Percentiles rank a stretch among this genome's conserved stretches.
These are phyloP conservation scores for Microbotryum lychnidis-dioicae DNA, from an alignment of 1,284 basidiomycete species.

Conservation along the genomic window DNA sequence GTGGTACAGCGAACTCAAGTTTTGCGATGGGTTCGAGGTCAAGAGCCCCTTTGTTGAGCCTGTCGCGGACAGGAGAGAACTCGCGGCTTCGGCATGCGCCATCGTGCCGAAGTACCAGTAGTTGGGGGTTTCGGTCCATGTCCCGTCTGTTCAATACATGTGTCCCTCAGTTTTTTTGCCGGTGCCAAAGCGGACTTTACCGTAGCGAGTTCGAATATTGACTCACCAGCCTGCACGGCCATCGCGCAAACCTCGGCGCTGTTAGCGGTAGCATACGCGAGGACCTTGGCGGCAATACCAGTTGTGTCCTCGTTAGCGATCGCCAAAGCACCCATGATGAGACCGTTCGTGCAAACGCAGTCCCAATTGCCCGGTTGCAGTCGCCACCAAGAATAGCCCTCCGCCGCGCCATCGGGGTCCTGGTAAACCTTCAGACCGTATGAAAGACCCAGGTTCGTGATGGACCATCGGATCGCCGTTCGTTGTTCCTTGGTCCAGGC, in stretches of 20 bases:
- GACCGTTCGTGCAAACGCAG: constrained; percentile 85
- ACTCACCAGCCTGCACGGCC: constrained; percentile 36
- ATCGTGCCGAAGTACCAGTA: constrained; percentile 65
- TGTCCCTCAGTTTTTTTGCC: constrained; percentile 18
- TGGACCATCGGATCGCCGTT: constrained; percentile 58
- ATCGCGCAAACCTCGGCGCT: constrained; percentile 69
- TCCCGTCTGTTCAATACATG: constrained; percentile 57
- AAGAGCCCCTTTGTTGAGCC: constrained; percentile 74
- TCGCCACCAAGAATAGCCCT: constrained; percentile 40
- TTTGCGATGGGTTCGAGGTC: constrained; percentile 59
- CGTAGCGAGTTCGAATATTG: constrained; percentile 40
- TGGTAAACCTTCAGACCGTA: constrained; percentile 41
- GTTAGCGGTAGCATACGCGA: constrained; percentile 54
- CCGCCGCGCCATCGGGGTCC: constrained; percentile 4
- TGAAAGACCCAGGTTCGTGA: constrained; percentile 69
- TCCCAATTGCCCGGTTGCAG: constrained; percentile 78
- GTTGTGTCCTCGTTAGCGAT: constrained; percentile 78
- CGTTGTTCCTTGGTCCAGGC: constrained; percentile 69
- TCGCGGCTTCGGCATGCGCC: constrained; percentile 82
- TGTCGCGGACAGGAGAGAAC: constrained; percentile 73
- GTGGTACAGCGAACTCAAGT: constrained; percentile 75
- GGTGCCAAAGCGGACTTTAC: not conserved
- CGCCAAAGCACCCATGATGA: constrained; percentile 81
- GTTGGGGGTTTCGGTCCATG: constrained; percentile 92
- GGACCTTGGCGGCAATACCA: constrained; percentile 59